Base-by-base conservation (phyloP, 192 early-diverging fungal species). In the Entomortierella lignicola region DNA sequence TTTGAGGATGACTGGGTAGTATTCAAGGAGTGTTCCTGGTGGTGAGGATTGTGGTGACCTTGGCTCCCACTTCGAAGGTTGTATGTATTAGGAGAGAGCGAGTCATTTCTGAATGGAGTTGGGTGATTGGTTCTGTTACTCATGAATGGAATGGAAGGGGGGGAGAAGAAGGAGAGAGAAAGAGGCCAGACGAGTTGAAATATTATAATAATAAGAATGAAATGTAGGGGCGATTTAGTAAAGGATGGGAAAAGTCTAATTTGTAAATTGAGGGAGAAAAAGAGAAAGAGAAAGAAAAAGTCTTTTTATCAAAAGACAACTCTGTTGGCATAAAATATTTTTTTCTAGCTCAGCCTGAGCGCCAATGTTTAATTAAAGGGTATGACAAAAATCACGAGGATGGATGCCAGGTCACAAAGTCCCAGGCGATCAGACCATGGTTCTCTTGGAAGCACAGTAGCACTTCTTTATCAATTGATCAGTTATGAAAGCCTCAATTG, bases 91-190 rank as follows among this genome's bases (percentile, higher is more conserved):
- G 30, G 53, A 34, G 53, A 56, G 27, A 66, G 52, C 6, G 67
- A 69, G 47, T 69, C 67, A 69, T 69, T 69, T 50, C 67, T 52
- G 58, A 69, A 58, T 13, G 67, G 47, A 0, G 66, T 8, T 41
- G 63, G n/a, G 27, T 48, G 12, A 48, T 57, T 51, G 58, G 72
- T 74, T 31, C 57, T 60, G 72, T 60, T 66, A 63, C 51, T 74
- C 62, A 72, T 72, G 50, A 42, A 65, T 39, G 60, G 1, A 29
- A 23, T 1, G 50, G 30, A 41, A 41, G 23, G 0, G 59, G 20
- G 42, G 59, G 21, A 60, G 41, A 60, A 43, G 1, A 60, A 39
- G 2, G 2, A 60, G 59, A 27, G 32, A 18, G 34, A n/a, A 18
- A 60, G 57, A 60, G 37, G 34, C 10, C 34, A 37, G 10, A 37